These are phyloP conservation scores for Pleurotus pulmonarius DNA, from an alignment of 768 basidiomycete species.

Conservation along the genomic window DNA sequence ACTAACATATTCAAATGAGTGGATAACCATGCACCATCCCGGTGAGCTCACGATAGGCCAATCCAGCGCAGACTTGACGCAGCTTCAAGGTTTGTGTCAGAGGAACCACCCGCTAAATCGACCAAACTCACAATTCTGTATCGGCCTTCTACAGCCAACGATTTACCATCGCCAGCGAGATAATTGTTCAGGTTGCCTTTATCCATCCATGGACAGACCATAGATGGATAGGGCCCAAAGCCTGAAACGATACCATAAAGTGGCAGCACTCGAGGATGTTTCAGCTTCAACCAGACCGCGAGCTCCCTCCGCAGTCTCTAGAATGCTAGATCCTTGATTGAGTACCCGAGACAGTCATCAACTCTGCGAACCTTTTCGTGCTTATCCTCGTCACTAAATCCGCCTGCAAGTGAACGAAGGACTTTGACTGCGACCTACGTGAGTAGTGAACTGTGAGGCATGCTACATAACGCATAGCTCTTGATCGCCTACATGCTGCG, in stretches of 20 bases:
- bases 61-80: neutral
- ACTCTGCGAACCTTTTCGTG: neutral
- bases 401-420: neutral
- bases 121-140: too few relatives aligned
- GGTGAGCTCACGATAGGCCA: neutral
- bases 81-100: too few relatives aligned
- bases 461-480: too few relatives aligned
- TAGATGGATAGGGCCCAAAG: constrained; percentile 5
- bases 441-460: too few relatives aligned
- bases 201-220: constrained; percentile 9
- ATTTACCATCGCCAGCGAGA: neutral
- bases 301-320: neutral
- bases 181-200: constrained; percentile 1
- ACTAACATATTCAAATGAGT: too few relatives aligned
- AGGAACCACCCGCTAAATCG: too few relatives aligned
- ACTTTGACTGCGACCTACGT: constrained; percentile 7
- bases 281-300: neutral
- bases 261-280: neutral
- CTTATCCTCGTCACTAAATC: neutral
- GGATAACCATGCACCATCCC: too few relatives aligned
- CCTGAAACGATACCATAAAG: neutral
- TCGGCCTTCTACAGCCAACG: neutral
- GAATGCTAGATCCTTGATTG: neutral
- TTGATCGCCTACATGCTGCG: too few relatives aligned
- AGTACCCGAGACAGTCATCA: neutral